phyloP scores from a whole-genome alignment of 495 filamentous ascomycete genomes.

The Trichocladium uniseriatum region DNA sequence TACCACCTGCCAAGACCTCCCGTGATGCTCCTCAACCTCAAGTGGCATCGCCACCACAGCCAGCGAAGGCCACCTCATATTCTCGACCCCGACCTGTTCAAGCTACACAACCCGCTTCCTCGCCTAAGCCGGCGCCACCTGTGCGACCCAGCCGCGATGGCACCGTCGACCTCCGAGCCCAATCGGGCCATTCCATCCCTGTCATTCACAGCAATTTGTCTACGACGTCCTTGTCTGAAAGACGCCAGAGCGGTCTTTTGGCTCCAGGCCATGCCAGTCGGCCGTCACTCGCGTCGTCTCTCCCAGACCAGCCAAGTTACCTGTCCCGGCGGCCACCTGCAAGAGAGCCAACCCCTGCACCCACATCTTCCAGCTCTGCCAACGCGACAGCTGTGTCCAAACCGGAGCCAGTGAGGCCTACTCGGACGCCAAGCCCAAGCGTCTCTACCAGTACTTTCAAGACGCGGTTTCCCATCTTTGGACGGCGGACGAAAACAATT shows the following conservation, averaged over 20 bases:
- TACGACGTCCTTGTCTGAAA: conserved; percentile 37
- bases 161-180: conserved; percentile 53
- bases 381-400: conserved; percentile 18
- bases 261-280: conserved; percentile 24
- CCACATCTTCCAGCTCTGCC: conserved; percentile 21
- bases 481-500: conserved; percentile 60
- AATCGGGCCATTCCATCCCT: conserved; percentile 50
- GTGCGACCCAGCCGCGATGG: conserved; percentile 73
- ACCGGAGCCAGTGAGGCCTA: conserved; percentile 23
- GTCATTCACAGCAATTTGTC: conserved; percentile 72
- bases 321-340: conserved; percentile 24
- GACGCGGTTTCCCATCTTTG: conserved; percentile 66
- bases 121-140: conserved; percentile 37
- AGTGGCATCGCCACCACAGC: conserved; percentile 26
- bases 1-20: conserved; percentile 23
- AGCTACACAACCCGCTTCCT: conserved; percentile 19
- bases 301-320: conserved; percentile 15
- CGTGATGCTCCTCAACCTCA: conserved; percentile 23
- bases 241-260: conserved; percentile 34
- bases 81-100: conserved; percentile 22
- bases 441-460: conserved; percentile 30
- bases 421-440: conserved; percentile 42
- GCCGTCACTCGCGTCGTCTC: conserved; percentile 23
- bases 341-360: conserved; percentile 33
- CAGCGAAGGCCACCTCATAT: conserved; percentile 21